Evolutionary conservation across 1,284 basidiomycete species (phyloP).

Genomic region (Trichosporon inkin): DNA sequence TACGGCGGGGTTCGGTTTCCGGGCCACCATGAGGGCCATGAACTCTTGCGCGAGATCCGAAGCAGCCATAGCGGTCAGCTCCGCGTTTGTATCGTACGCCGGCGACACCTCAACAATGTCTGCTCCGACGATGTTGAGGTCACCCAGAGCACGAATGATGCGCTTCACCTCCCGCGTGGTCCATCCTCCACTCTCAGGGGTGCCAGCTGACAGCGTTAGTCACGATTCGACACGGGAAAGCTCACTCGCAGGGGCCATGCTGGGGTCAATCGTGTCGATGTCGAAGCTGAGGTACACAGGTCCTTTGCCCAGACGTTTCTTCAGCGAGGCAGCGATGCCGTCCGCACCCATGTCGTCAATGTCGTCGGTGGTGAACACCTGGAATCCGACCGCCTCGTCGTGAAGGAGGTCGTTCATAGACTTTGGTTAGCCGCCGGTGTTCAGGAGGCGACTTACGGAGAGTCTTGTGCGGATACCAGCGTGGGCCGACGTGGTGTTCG

Average conservation of each 20-base stretch:
- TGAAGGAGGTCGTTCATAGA: slow-evolving; percentile 31
- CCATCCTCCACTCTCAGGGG: slow-evolving; percentile 51
- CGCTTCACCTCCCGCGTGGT: slow-evolving; percentile 50
- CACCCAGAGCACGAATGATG: slow-evolving; percentile 47
- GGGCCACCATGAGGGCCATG: slow-evolving; percentile 26
- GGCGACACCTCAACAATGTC: slow-evolving; percentile 56
- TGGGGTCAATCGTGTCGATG: slow-evolving; percentile 48
- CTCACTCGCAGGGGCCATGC: slow-evolving; percentile 44
- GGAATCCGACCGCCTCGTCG: slow-evolving; percentile 51
- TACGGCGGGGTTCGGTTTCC: slow-evolving; percentile 11
- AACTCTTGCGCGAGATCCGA: slow-evolving; percentile 47
- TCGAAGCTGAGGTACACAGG: slow-evolving; percentile 44
- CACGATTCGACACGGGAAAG: not conserved
- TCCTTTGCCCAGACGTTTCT: slow-evolving; percentile 39
- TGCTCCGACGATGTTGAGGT: slow-evolving; percentile 55
- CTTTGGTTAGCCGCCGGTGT: slow-evolving; percentile 4
- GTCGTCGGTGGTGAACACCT: slow-evolving; percentile 48
- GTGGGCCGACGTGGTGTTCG: slow-evolving; percentile 59
- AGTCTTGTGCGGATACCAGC: slow-evolving; percentile 47
- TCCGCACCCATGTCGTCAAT: slow-evolving; percentile 51
- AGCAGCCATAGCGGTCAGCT: slow-evolving; percentile 47
- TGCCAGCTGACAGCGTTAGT: slow-evolving; percentile 31
- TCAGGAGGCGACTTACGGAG: slow-evolving; percentile 22
- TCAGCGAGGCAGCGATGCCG: slow-evolving; percentile 47
- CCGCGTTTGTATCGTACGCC: slow-evolving; percentile 48